Percentiles rank a stretch among this genome's conserved stretches.
Evolutionary conservation across 2,329 filamentous ascomycete genomes (phyloP).

Genomic region (Malbranchea cinnamomea): DNA sequence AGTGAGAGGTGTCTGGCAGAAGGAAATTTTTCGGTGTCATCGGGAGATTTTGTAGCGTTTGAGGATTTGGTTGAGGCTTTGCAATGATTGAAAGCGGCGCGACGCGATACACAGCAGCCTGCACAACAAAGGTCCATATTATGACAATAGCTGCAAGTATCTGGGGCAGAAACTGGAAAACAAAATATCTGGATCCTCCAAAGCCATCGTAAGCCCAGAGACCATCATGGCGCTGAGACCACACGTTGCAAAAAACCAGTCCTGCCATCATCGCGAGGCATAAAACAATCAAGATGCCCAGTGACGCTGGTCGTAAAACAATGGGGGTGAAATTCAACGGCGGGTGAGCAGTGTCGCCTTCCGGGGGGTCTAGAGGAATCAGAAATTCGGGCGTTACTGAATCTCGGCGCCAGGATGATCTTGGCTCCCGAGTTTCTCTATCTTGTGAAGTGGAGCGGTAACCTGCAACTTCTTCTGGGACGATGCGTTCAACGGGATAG

Average conservation of each 20-base stretch:
- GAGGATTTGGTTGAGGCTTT: constrained; percentile 29
- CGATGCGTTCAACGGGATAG: constrained; percentile 37
- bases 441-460: constrained; percentile 25
- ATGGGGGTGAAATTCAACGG: constrained; percentile 55
- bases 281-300: constrained; percentile 45
- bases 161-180: constrained; percentile 75
- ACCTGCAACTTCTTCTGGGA: constrained; percentile 33
- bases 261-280: constrained; percentile 56
- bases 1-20: constrained; percentile 52
- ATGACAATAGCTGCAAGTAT: constrained; percentile 56
- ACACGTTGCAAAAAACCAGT: constrained; percentile 58
- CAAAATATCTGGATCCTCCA: constrained; percentile 62
- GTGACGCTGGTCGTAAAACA: constrained; percentile 51
- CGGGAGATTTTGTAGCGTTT: constrained; percentile 46
- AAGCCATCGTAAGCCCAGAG: constrained; percentile 54
- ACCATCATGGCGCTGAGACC: constrained; percentile 47
- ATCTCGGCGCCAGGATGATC: no score
- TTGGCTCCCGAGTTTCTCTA: no score
- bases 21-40: constrained; percentile 49
- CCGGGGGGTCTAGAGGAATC: constrained; percentile 31
- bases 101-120: constrained; percentile 58
- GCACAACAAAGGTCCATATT: constrained; percentile 62
- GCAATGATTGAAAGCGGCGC: constrained; percentile 68
- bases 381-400: constrained; percentile 29
- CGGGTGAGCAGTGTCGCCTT: constrained; percentile 30